Percentiles rank a stretch among this genome's conserved stretches.
Evolutionary conservation across 257 asterid species (phyloP).

Genomic region (Ajuga chamaepitys): DNA sequence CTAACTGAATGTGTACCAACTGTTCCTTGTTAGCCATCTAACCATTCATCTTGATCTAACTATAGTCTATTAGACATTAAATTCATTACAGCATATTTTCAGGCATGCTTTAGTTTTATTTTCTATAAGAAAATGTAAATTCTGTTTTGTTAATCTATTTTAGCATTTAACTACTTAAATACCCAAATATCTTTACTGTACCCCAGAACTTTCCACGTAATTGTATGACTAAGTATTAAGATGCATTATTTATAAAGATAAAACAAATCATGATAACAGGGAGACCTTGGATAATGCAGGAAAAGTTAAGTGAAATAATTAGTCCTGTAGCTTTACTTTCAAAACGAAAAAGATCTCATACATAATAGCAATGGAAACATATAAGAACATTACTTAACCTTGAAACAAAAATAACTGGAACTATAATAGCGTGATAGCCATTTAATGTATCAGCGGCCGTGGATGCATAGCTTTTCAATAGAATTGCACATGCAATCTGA

Average conservation of each 20-base stretch:
- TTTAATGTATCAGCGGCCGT: constrained; percentile 75
- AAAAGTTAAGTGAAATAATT: neutral
- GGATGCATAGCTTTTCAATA: constrained; percentile 83
- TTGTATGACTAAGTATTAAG: neutral
- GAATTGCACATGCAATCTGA: constrained; percentile 83
- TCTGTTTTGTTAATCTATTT: neutral
- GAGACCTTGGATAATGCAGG: neutral
- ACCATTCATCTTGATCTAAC: constrained; percentile 8
- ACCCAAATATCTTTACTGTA: neutral
- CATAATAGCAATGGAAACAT: constrained; percentile 2
- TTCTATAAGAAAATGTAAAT: neutral
- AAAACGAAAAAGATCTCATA: neutral
- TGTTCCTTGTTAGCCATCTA: neutral
- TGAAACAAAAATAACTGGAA: constrained; percentile 86
- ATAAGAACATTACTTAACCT: constrained; percentile 43
- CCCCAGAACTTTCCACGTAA: neutral
- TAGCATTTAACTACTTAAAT: neutral
- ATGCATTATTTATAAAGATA: constrained; percentile 2
- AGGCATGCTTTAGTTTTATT: neutral
- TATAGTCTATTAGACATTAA: neutral
- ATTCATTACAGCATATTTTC: neutral
- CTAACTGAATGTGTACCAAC: neutral
- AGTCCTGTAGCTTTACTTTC: neutral
- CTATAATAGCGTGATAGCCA: constrained; percentile 67
- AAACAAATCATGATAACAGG: constrained; percentile 2